These are phyloP conservation scores for Diphasiastrum complanatum DNA, from an alignment of 83 land plant species.

Conservation along the genomic window DNA sequence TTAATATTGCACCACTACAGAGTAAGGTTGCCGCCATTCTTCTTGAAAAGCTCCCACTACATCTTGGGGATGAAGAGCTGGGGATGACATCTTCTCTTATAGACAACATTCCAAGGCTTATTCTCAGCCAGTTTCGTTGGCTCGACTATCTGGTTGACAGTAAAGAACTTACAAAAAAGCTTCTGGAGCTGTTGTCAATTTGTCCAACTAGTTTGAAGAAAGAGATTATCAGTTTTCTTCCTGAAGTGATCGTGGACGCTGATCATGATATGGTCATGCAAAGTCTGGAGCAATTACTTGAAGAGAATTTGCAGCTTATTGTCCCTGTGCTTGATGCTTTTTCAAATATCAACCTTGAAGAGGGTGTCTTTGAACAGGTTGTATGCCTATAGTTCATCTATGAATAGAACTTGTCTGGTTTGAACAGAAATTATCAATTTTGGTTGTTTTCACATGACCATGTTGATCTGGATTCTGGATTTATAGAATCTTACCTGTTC, in stretches of 20 bases:
- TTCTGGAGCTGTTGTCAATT: constrained; percentile 70
- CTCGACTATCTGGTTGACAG: constrained; percentile 77
- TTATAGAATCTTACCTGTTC: too few species aligned
- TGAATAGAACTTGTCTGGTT: too few species aligned
- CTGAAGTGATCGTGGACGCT: constrained; percentile 69
- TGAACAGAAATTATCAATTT: too few species aligned
- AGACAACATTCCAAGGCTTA: constrained; percentile 60
- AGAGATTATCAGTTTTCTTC: constrained; percentile 79
- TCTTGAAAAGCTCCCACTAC: constrained; percentile 84
- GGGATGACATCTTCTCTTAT: constrained; percentile 20
- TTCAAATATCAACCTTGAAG: constrained; percentile 66
- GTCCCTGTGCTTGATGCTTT: constrained; percentile 76
- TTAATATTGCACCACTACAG: constrained; percentile 58
- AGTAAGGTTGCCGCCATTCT: constrained; percentile 48
- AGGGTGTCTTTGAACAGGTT: constrained; percentile 73
- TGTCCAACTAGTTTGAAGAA: constrained; percentile 63
- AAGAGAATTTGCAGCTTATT: constrained; percentile 63
- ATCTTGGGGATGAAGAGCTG: constrained; percentile 31
- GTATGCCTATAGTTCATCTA: neutral
- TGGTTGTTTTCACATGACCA: too few species aligned
- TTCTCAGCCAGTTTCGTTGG: constrained; percentile 81
- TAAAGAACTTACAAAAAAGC: constrained; percentile 46
- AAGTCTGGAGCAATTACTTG: constrained; percentile 57
- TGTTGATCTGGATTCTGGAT: too few species aligned
- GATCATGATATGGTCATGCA: constrained; percentile 48